phyloP scores from a whole-genome alignment of 2,329 filamentous ascomycete species.

The Arthrobotrys sphaeroides region DNA sequence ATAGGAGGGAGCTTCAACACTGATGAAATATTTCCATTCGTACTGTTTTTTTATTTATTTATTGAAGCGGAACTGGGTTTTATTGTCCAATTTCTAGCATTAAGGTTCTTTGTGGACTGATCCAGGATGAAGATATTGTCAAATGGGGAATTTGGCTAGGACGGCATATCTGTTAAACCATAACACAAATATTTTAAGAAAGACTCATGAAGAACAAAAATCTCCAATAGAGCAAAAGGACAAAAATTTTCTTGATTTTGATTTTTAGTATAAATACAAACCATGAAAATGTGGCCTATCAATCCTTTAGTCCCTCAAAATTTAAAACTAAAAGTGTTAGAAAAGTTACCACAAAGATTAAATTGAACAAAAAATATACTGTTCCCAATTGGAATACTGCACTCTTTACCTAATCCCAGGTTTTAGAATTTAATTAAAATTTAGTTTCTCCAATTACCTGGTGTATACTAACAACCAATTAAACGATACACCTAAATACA shows the following conservation, averaged over 20 bases:
- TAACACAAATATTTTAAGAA: conserved; percentile 60
- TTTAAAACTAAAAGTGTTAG: neutral
- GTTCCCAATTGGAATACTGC: neutral
- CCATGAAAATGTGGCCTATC: neutral
- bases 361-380: neutral
- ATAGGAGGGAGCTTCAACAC: conserved; percentile 62
- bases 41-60: conserved; percentile 63
- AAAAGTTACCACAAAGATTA: conserved; percentile 18
- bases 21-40: conserved; percentile 62
- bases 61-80: conserved; percentile 61
- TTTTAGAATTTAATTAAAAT: too few species aligned
- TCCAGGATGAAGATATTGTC: conserved; percentile 5
- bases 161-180: conserved; percentile 62
- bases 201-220: conserved; percentile 62
- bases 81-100: conserved; percentile 56
- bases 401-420: too few species aligned
- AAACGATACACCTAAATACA: too few species aligned
- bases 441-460: too few species aligned
- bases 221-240: conserved; percentile 56
- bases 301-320: neutral
- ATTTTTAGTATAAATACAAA: neutral
- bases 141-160: neutral
- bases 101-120: neutral
- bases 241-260: neutral
- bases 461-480: too few species aligned